Percentiles rank a stretch among this genome's conserved stretches.
phyloP scores from a whole-genome alignment of 2,329 filamentous ascomycete species.

The Graphilbum sp. region DNA sequence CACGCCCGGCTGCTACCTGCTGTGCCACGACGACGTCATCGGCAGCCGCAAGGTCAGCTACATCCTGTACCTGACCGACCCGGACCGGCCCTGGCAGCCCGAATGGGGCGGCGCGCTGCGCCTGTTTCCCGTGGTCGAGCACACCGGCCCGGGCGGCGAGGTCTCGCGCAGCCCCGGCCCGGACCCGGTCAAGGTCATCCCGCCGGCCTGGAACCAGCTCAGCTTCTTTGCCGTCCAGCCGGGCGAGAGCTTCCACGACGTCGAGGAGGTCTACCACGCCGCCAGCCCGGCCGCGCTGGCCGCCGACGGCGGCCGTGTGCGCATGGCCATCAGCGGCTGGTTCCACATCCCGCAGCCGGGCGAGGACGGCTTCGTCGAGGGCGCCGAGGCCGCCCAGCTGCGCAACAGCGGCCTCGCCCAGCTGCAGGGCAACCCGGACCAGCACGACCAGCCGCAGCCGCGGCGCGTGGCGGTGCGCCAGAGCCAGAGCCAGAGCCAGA shows the following conservation, averaged over 20 bases:
- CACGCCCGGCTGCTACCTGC: constrained; percentile 83
- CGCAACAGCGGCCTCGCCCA: constrained; percentile 86
- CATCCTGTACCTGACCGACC: constrained; percentile 89
- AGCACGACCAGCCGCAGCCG: constrained; percentile 66
- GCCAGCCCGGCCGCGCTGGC: constrained; percentile 38
- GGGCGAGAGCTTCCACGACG: constrained; percentile 97
- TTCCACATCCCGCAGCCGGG: constrained; percentile 94
- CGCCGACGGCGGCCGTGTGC: constrained; percentile 58
- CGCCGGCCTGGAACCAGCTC: constrained; percentile 92
- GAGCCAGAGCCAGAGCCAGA: background rate
- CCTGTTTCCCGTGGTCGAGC: constrained; percentile 57
- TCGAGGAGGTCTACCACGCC: constrained; percentile 87
- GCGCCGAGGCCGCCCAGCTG: constrained; percentile 74
- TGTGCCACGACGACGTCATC: constrained; percentile 98
- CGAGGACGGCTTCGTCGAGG: constrained; percentile 79
- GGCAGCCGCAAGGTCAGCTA: constrained; percentile 93
- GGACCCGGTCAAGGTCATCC: constrained; percentile 66
- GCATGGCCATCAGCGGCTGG: constrained; percentile 98
- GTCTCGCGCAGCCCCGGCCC: constrained; percentile 66
- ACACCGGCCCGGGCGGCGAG: constrained; percentile 51
- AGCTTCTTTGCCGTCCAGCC: constrained; percentile 97
- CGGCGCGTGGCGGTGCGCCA: constrained; percentile 26
- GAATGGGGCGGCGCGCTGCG: constrained; percentile 88
- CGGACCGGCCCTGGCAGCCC: constrained; percentile 75
- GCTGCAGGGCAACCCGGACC: constrained; percentile 77